Evolutionary conservation across 306 rosid genomes (phyloP).

Genomic region (Chamaecrista fasciculata): DNA sequence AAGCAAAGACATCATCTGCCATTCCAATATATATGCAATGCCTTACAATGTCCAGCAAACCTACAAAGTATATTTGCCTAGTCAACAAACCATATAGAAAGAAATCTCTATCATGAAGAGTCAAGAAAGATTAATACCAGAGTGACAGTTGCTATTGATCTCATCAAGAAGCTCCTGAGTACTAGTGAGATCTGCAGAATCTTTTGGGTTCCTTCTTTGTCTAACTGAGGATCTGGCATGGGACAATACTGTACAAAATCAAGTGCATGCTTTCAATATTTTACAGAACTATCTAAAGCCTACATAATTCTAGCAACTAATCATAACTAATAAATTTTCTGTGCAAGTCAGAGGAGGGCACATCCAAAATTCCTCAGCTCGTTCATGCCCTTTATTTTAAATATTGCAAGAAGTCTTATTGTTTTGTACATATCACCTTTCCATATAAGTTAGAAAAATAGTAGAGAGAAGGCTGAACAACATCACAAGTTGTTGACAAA

Average conservation of each 20-base stretch:
- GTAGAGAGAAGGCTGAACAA: neutral
- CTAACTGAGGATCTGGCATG: conserved; percentile 68
- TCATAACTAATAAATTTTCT: neutral
- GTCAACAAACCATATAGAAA: conserved; percentile 19
- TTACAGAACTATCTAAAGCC: neutral
- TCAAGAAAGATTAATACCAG: conserved; percentile 44
- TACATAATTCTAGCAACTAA: neutral
- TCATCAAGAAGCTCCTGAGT: conserved; percentile 74
- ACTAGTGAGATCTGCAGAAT: conserved; percentile 67
- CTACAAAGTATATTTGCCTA: conserved; percentile 42
- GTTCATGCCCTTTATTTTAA: too few relatives aligned
- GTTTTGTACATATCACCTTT: neutral
- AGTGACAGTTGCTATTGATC: conserved; percentile 61
- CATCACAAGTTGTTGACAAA: too few relatives aligned
- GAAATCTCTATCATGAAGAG: conserved; percentile 22
- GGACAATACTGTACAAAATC: conserved; percentile 24
- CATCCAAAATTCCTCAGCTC: neutral
- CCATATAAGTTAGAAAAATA: neutral
- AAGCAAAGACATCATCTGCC: conserved; percentile 84
- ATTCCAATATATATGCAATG: conserved; percentile 89
- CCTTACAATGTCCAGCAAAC: conserved; percentile 73
- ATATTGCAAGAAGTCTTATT: neutral
- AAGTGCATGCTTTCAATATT: neutral
- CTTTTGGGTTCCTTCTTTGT: conserved; percentile 89
- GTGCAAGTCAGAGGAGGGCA: neutral